Evolutionary conservation across 164 flowering plant species (phyloP), one percentile per base, ranked within the genome.

Genomic region (Macadamia tetraphylla): DNA sequence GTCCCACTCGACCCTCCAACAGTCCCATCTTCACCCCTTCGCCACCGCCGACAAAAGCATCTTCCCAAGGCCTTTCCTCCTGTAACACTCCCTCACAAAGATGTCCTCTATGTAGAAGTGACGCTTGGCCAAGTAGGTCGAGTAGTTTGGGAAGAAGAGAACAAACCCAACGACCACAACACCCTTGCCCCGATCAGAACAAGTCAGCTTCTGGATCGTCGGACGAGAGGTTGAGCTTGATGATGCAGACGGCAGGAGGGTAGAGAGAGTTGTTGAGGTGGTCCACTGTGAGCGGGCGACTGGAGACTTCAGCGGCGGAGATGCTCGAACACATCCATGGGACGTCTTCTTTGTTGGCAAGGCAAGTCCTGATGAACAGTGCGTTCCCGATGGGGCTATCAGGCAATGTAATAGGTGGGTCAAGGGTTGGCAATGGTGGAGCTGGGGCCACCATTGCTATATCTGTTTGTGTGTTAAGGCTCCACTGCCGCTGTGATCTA

Each of bases 61-160:
- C 77, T 65, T 77, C 81, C 96, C 94, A 1, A 91, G 62, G 51
- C 94, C 97, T 35, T 71, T 85, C 87, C 92, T 85, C 82, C 92
- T 56, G 63, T 86, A 91, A 66, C 88, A 80, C 73, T 89, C 90
- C 77, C 97, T 86, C 75, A 91, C 91, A 32, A 85, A 87, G 63
- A 91, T 31, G 58, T 91, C 98, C 83, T 91, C 97, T 9, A 91
- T 65, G 23, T 89, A 87, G 29, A 91, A 88, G 85, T 96, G 95
- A 0, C 97, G 95, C 68, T 87, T 90, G 59, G 79, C 89, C 77
- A 87, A 46, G 43, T 87, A 87, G 2, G 89, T 69, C 67, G 98
- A 89, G 73, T 86, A 90, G 64, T 87, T 92, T 0, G 92, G 96
- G 70, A 89, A 89, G 52, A 93, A 91, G 71, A 93, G 66, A n/a